A percentile compares a stretch with the other conserved stretches of the same genome.
phyloP scores from a whole-genome alignment of 805 yeast genomes.

The Wickerhamiella parazyma region DNA sequence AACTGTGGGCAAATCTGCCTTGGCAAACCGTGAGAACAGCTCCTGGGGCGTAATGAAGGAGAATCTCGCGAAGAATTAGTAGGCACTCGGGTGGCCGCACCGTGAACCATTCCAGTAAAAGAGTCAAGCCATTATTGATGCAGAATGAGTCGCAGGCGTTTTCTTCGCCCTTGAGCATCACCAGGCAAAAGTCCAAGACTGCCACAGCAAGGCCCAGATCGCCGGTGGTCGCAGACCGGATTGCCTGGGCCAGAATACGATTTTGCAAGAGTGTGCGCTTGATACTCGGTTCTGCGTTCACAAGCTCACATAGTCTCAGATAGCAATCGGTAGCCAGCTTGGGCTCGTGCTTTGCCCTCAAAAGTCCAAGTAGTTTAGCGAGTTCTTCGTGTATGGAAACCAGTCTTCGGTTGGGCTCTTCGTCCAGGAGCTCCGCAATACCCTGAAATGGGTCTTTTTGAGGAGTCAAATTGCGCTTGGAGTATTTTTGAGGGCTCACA shows the following conservation, averaged over 20 bases:
- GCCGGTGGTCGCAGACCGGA: constrained; percentile 2
- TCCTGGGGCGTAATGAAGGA: background rate
- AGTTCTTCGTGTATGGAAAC: constrained; percentile 18
- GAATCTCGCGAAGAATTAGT: background rate
- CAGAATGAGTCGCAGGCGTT: constrained; percentile 15
- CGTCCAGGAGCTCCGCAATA: constrained; percentile 30
- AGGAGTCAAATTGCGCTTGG: background rate
- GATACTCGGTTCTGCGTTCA: constrained; percentile 15
- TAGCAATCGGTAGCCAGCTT: constrained; percentile 11
- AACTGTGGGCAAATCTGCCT: background rate
- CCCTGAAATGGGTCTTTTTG: constrained; percentile 27
- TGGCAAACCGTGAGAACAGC: constrained; percentile 13
- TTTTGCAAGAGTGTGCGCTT: constrained; percentile 10
- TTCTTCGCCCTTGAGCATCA: constrained; percentile 11
- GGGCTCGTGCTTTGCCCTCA: constrained; percentile 1
- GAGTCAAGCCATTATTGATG: constrained; percentile 18
- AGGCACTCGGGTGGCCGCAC: constrained; percentile 1
- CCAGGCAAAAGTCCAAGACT: constrained; percentile 14
- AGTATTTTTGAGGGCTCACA: background rate
- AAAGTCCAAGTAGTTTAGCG: constrained; percentile 9
- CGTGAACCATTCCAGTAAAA: background rate
- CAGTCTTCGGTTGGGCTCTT: constrained; percentile 14
- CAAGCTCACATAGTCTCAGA: constrained; percentile 16
- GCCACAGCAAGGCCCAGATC: constrained; percentile 2
- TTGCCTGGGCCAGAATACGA: constrained; percentile 12